Evolutionary conservation across 2,329 filamentous ascomycete genomes (phyloP), one percentile per base, ranked within the genome.

Genomic region (Penicillium sp.): DNA sequence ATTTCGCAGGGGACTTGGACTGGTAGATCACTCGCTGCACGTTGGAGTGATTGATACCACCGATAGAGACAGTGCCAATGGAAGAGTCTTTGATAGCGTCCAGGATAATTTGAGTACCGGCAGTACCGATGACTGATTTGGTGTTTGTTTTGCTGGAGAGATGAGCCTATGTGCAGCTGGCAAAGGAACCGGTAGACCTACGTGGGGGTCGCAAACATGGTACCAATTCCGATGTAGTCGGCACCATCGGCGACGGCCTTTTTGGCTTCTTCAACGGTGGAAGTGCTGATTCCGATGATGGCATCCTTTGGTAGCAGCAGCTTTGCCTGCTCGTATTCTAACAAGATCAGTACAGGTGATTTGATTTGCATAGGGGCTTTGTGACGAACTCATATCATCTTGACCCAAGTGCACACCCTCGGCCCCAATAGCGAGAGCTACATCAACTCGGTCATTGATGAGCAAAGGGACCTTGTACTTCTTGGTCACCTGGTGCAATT

Each of bases 341-440:
- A 14, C 2, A 2, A 21, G 3, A 31, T 55, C 7, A 55, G 21
- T 31, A 41, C 22, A 45, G 39, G 38, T 13, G 38, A 40, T 18
- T 29, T n/a, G 38, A 40, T 18, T 29, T 16, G 43, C 21, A 48
- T 39, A n/a, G 36, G 43, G 45, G 24, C 34, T 21, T 38, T 34
- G 16, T 6, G 22, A 72, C 81, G 61, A 72, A 89, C 88, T 80
- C 79, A 96, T 87, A 72, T 97, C 93, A 81, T 97, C 92, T 77
- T 97, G 93, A 6, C 94, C 94, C 46, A 97, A 83, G 72, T 97
- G 94, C 8, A 96, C 91, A 43, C 94, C 94, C 76, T 97, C 93
- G 53, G 90, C 94, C 11, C 86, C 89, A 41, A 92, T 83, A 13
- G 91, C 92, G 16, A 91, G 81, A 8, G 92, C 92, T 24, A 97